Evolutionary conservation across 495 filamentous ascomycete species (phyloP).

Genomic region (Aspergillus kassunensis): DNA sequence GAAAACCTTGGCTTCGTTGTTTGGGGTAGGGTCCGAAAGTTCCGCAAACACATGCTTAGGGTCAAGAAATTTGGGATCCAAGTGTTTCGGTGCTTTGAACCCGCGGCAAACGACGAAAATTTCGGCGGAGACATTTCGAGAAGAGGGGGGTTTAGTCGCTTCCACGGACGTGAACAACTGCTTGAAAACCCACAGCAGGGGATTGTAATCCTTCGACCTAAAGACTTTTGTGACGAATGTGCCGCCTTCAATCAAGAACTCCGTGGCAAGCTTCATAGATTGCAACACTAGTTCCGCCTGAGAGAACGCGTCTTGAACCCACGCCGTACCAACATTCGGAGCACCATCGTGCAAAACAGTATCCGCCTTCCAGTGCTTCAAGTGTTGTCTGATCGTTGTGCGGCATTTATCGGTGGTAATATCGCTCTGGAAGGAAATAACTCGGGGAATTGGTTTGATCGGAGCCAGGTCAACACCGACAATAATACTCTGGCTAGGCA

Average conservation of each 20-base stretch:
- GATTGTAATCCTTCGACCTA: constrained; percentile 95
- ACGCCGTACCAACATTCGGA: constrained; percentile 95
- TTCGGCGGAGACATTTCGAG: constrained; percentile 91
- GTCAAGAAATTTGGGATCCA: constrained; percentile 92
- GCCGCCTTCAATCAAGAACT: constrained; percentile 86
- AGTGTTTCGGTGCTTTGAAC: constrained; percentile 85
- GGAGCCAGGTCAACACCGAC: constrained; percentile 92
- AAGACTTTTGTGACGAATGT: constrained; percentile 98
- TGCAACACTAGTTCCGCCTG: constrained; percentile 94
- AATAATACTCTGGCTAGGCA: constrained; percentile 87
- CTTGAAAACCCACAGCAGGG: constrained; percentile 95
- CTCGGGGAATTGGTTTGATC: constrained; percentile 91
- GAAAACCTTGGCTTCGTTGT: constrained; percentile 97
- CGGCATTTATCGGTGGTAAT: constrained; percentile 97
- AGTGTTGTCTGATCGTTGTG: constrained; percentile 80
- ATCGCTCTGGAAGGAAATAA: constrained; percentile 94
- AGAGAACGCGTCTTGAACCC: constrained; percentile 97
- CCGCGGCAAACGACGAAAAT: constrained; percentile 97
- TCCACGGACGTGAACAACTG: constrained; percentile 93
- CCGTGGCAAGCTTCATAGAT: constrained; percentile 87
- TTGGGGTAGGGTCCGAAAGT: constrained; percentile 80
- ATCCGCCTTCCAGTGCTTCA: constrained; percentile 98
- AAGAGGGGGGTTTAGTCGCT: constrained; percentile 94
- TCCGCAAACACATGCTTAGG: constrained; percentile 91
- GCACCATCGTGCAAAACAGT: constrained; percentile 97